phyloP scores from a whole-genome alignment of 148 eudicot species.

The Dianthus caryophyllus region DNA sequence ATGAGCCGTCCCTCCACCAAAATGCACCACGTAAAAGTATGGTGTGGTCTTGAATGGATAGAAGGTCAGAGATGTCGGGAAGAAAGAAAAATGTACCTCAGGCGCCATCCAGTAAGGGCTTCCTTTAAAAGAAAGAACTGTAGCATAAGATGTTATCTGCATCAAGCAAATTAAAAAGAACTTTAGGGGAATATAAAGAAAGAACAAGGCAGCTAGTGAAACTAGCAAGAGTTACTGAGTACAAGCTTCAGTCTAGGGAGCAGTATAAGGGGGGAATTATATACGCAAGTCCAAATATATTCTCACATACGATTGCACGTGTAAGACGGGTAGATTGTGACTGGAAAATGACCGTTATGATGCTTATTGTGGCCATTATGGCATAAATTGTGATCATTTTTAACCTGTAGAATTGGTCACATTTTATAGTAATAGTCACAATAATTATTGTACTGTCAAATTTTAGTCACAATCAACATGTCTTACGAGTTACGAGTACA shows the following conservation, averaged over 20 bases:
- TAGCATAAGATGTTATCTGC: conserved; percentile 59
- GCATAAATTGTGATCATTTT: too few species aligned
- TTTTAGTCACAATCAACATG: too few species aligned
- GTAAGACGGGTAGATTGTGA: too few species aligned
- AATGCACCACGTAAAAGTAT: neutral
- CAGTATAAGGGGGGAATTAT: neutral
- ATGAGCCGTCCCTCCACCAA: neutral
- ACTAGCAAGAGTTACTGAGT: neutral
- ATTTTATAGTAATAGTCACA: too few species aligned
- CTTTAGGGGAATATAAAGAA: conserved; percentile 8
- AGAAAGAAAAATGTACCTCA: conserved; percentile 49
- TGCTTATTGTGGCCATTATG: too few species aligned
- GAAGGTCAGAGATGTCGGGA: neutral
- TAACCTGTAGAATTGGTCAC: too few species aligned
- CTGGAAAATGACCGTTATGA: too few species aligned
- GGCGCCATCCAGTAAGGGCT: conserved; percentile 99
- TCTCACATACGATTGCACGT: too few species aligned
- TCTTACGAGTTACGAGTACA: too few species aligned
- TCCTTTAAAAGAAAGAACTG: conserved; percentile 94
- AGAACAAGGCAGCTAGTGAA: neutral
- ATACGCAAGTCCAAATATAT: conserved; percentile 2
- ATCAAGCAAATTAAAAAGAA: conserved; percentile 8
- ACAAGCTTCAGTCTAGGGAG: neutral
- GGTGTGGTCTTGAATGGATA: conserved; percentile 3
- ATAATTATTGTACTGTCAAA: too few species aligned